Conservation (phyloP, 164 flowering plant genomes). For the Aristolochia fimbriata region DNA sequence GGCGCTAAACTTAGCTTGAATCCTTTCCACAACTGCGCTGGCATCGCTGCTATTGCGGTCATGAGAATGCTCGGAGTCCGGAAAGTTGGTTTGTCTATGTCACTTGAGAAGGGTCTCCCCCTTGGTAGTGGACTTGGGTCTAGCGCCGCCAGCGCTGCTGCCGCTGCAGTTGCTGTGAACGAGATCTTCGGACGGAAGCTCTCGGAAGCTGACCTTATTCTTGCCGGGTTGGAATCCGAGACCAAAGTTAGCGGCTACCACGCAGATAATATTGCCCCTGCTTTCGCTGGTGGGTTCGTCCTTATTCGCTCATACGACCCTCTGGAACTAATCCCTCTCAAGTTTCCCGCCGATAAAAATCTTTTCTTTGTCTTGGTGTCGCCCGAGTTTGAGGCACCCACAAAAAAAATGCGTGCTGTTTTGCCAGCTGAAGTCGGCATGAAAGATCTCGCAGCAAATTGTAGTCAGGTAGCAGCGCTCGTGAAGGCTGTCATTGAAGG, state of each 20-base stretch:
- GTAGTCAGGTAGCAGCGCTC: constrained; percentile 73
- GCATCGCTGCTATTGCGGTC: constrained; percentile 80
- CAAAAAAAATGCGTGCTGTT: background rate
- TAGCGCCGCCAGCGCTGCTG: constrained; percentile 94
- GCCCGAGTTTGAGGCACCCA: constrained; percentile 22
- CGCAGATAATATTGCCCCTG: constrained; percentile 82
- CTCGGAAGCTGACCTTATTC: constrained; percentile 36
- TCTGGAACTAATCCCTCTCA: constrained; percentile 40
- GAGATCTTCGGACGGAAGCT: constrained; percentile 56
- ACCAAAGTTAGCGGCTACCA: constrained; percentile 80
- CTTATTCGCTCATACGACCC: constrained; percentile 66
- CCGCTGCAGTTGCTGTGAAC: constrained; percentile 81
- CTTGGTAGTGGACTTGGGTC: constrained; percentile 86
- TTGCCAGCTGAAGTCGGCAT: constrained; percentile 35
- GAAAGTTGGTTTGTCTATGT: constrained; percentile 65
- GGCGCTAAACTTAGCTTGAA: constrained; percentile 47
- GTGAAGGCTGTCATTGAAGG: constrained; percentile 66
- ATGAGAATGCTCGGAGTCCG: constrained; percentile 62
- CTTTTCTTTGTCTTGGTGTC: constrained; percentile 62
- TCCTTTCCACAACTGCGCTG: constrained; percentile 77
- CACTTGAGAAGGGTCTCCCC: constrained; percentile 79
- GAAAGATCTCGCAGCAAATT: constrained; percentile 67
- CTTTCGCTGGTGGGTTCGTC: constrained; percentile 81
- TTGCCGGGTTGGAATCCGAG: constrained; percentile 80
- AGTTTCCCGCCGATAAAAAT: constrained; percentile 48